Evolutionary conservation across 306 rosid genomes (phyloP), one percentile per base, ranked within the genome.

Genomic region (Macrotyloma uniflorum): DNA sequence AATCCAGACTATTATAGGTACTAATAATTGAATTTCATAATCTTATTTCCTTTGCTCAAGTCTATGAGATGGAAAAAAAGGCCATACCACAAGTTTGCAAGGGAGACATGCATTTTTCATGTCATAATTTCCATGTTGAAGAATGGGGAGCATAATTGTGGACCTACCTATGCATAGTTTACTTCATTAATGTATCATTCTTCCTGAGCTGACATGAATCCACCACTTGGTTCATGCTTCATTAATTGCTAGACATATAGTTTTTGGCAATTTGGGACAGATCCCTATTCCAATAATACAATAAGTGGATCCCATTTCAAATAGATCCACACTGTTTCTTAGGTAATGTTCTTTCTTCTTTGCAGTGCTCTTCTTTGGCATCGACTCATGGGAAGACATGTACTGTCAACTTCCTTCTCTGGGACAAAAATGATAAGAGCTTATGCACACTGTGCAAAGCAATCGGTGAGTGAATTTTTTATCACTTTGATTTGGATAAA

Each of bases 281-380:
- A 42, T 30, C 72, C 19, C 59, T 9, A 61, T 75, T 67, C 24
- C 38, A 55, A 53, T 47, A 75, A 75, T 67, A 30, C 46, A 53
- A 38, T 12, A 28, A 38, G 36, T 45, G 55, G 30, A 49, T 35
- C 28, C 51, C 64, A 58, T 50, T 66, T 23, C 22, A 74, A 53
- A 16, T 35, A 5, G n/a, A 83, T 72, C n/a, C 61, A 26, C 9
- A 65, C 8, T 63, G 6, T 58, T 53, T 51, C 0, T 38, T 3
- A 80, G 76, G 58, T 49, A 38, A 57, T 57, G 40, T 35, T 68
- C 3, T 14, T 72, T 80, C 64, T 70, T 22, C n/a, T 6, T 45
- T 62, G 71, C 86, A 95, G 99, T 66, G 99, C 99, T 79, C 98
- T 95, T 70, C 88, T 95, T 53, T 95, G 98, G 98, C 97, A 93